Percentiles rank a stretch among this genome's conserved stretches.
phyloP scores from a whole-genome alignment of 208 protist species.

The Wallacemonas sp. region DNA sequence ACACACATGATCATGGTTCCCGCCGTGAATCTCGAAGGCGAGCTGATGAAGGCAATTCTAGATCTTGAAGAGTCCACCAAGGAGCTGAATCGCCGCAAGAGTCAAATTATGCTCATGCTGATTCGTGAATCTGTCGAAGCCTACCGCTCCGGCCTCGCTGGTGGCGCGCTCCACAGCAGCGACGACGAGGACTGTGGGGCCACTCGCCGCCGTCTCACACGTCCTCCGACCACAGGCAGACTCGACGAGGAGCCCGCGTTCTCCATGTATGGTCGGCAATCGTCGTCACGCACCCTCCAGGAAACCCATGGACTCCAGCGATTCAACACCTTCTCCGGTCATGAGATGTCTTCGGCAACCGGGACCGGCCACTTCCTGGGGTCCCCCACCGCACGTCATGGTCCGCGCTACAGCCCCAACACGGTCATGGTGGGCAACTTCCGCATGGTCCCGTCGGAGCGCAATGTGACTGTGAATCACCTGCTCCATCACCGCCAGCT shows the following conservation, averaged over 20 bases:
- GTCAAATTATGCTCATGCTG: constrained; percentile 77
- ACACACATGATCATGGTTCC: constrained; percentile 73
- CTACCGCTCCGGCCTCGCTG: constrained; percentile 24
- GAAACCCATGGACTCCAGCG: background rate
- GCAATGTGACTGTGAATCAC: constrained; percentile 46
- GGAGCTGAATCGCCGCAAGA: constrained; percentile 75
- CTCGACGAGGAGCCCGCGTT: constrained; percentile 4
- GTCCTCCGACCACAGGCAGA: background rate
- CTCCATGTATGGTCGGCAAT: background rate
- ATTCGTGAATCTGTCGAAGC: constrained; percentile 55
- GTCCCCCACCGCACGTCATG: background rate
- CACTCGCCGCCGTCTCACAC: background rate
- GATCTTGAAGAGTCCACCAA: constrained; percentile 61
- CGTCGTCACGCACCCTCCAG: background rate
- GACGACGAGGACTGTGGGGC: constrained; percentile 1
- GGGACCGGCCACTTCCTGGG: background rate
- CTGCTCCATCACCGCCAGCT: constrained; percentile 25
- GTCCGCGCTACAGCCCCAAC: constrained; percentile 13
- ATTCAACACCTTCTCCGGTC: constrained; percentile 8
- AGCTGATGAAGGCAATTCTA: constrained; percentile 70
- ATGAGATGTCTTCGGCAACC: background rate
- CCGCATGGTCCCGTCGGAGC: constrained; percentile 31
- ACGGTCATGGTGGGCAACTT: constrained; percentile 26
- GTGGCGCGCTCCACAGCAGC: constrained; percentile 1
- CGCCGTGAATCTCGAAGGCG: constrained; percentile 58